Percentiles rank a stretch among this genome's conserved stretches.
Evolutionary conservation across 2,329 filamentous ascomycete species (phyloP).

Genomic region (Fusarium illudens): DNA sequence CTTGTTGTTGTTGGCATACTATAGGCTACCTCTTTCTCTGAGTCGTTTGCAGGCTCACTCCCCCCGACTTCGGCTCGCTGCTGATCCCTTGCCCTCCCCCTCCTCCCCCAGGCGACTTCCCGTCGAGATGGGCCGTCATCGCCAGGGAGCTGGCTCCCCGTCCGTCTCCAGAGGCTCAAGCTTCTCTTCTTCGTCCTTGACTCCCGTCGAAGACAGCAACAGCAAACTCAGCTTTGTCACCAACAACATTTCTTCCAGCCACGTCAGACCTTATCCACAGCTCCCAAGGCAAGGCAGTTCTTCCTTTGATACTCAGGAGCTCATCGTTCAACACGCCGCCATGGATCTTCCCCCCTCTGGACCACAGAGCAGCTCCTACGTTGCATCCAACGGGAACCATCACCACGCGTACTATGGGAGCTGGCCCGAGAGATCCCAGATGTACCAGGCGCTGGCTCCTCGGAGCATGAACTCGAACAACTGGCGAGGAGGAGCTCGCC

Average conservation of each 20-base stretch:
- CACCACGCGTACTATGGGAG: constrained; percentile 12
- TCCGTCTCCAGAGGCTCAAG: background rate
- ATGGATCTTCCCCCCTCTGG: constrained; percentile 14
- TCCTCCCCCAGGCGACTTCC: too few relatives aligned
- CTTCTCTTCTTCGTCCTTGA: background rate
- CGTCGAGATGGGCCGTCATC: constrained; percentile 2
- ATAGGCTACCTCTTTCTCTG: background rate
- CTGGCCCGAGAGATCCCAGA: constrained; percentile 18
- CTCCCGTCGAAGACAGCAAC: background rate
- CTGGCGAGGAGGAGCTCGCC: constrained; percentile 32
- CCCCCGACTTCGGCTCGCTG: background rate
- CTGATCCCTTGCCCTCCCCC: background rate
- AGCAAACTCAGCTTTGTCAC: background rate
- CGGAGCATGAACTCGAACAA: constrained; percentile 33
- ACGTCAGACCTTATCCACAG: background rate
- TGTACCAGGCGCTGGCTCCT: constrained; percentile 25
- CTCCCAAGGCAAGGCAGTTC: background rate
- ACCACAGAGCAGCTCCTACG: constrained; percentile 5
- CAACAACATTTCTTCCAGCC: background rate
- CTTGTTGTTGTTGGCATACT: constrained; percentile 17
- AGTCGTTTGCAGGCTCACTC: background rate
- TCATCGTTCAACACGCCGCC: background rate
- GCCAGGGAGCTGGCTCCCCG: background rate
- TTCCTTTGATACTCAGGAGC: background rate
- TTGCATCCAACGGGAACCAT: constrained; percentile 5